These are phyloP conservation scores for Annona squamosa DNA, from an alignment of 164 flowering plant species.

Conservation along the genomic window DNA sequence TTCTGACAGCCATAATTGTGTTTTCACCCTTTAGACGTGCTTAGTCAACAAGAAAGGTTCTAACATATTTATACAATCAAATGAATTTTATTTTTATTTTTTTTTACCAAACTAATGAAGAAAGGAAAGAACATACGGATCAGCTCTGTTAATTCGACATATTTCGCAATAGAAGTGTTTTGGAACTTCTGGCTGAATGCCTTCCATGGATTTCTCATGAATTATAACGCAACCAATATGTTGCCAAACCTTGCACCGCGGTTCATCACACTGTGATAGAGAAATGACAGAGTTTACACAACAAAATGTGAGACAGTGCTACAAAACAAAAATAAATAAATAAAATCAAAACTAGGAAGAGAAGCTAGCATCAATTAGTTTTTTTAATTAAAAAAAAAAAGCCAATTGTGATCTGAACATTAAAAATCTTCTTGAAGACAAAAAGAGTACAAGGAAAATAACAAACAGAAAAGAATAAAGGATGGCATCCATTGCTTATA, in stretches of 20 bases:
- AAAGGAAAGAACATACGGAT: constrained; percentile 67
- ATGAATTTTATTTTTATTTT: too few relatives aligned
- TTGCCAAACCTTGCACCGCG: constrained; percentile 74
- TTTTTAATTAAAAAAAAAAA: too few relatives aligned
- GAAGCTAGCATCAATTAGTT: too few relatives aligned
- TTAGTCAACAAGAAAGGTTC: too few relatives aligned
- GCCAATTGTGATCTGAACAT: too few relatives aligned
- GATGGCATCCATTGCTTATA: too few relatives aligned
- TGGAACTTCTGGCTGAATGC: constrained; percentile 45
- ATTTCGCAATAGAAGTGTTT: constrained; percentile 75
- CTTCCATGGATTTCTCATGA: constrained; percentile 76
- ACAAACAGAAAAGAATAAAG: too few relatives aligned
- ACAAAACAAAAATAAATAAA: not conserved
- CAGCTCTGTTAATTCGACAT: constrained; percentile 86
- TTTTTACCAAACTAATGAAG: not conserved
- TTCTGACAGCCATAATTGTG: too few relatives aligned
- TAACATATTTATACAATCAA: not conserved
- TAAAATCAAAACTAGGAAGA: not conserved
- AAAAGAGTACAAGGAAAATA: too few relatives aligned
- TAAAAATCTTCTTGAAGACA: too few relatives aligned
- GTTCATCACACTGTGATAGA: constrained; percentile 80
- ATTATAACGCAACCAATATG: constrained; percentile 79
- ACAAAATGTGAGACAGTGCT: not conserved
- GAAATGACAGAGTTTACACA: not conserved
- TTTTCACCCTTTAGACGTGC: too few relatives aligned